Base-by-base conservation (phyloP, 768 basidiomycete genomes). In the Boletus huronensis region DNA sequence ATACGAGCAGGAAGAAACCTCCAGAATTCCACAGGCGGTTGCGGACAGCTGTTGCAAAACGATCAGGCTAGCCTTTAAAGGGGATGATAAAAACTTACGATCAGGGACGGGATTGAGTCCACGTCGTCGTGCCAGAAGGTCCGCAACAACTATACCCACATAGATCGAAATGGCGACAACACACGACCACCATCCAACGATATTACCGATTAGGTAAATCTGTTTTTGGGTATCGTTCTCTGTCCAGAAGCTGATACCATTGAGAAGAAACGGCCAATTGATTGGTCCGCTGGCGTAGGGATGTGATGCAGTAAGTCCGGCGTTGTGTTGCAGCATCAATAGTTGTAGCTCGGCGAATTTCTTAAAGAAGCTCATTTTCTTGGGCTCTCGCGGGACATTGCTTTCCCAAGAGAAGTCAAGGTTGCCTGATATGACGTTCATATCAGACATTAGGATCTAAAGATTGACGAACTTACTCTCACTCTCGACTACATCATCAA, bases 231-330 rank as follows among this genome's bases (percentile, higher is more conserved):
- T 77, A 6, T 87, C 87, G 52, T 79, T 85, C 63, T 90, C 79
- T 5, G 97, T 99, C 97, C 97, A 99, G 80, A 98, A 98, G 67
- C 93, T 95, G 75, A 99, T 98, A 46, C 97, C 97, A 58, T 79
- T 92, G 28, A 98, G 73, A 36, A 94, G 81, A 85, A 98, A 98
- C 6, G 97, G 97, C 97, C 97, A 99, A 69, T 96, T 94, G 73
- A 98, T 87, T 6, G 97, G 94, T n/a, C 79, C 80, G 55, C 90
- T 91, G 4, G 97, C 94, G 69, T 99, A 99, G 39, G 97, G 97
- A 68, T 99, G 97, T 5, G 89, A 90, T n/a, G 93, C 90, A 25
- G 93, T 96, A 59, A 99, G 78, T 21, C 94, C 97, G n/a, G 97
- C 95, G 64, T 99, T 99, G 76, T 99, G 97, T 68, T 97, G 93